Conservation (phyloP, 2,329 filamentous ascomycete genomes). For the Verticillium klebahnii region DNA sequence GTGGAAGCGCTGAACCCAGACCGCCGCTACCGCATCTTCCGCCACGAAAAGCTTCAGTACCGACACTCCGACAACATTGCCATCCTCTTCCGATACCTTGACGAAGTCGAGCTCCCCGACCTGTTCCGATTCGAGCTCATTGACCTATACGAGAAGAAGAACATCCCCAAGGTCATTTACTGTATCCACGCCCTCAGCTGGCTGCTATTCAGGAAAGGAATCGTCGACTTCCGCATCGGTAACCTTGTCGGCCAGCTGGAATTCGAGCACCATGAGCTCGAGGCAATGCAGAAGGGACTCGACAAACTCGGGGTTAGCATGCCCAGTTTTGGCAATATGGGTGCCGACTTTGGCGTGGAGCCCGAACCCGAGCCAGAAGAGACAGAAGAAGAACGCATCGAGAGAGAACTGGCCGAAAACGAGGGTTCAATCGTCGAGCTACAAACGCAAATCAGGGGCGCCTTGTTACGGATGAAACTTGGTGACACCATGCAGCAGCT, state of each 20-base stretch:
- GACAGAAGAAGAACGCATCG: conserved; percentile 83
- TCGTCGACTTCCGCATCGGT: conserved; percentile 92
- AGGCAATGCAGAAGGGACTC: conserved; percentile 93
- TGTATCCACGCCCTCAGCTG: conserved; percentile 97
- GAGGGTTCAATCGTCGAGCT: conserved; percentile 70
- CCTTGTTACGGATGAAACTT: conserved; percentile 69
- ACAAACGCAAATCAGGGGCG: conserved; percentile 82
- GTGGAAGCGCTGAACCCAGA: conserved; percentile 84
- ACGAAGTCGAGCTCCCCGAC: conserved; percentile 87
- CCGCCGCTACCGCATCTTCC: conserved; percentile 75
- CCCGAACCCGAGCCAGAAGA: conserved; percentile 75
- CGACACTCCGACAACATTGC: conserved; percentile 98
- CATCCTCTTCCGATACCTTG: conserved; percentile 89
- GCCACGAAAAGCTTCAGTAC: conserved; percentile 79
- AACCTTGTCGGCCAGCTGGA: conserved; percentile 95
- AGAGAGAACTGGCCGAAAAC: conserved; percentile 75
- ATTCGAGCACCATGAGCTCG: conserved; percentile 95
- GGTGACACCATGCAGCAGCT: conserved; percentile 81
- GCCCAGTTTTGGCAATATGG: conserved; percentile 97
- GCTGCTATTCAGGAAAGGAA: conserved; percentile 92
- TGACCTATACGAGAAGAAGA: conserved; percentile 98
- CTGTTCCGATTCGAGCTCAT: conserved; percentile 96
- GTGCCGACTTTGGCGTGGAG: conserved; percentile 88
- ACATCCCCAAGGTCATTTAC: conserved; percentile 98
- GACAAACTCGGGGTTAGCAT: conserved; percentile 93